Evolutionary conservation across 2,329 filamentous ascomycete genomes (phyloP).

Genomic region (Penicillium sp.): DNA sequence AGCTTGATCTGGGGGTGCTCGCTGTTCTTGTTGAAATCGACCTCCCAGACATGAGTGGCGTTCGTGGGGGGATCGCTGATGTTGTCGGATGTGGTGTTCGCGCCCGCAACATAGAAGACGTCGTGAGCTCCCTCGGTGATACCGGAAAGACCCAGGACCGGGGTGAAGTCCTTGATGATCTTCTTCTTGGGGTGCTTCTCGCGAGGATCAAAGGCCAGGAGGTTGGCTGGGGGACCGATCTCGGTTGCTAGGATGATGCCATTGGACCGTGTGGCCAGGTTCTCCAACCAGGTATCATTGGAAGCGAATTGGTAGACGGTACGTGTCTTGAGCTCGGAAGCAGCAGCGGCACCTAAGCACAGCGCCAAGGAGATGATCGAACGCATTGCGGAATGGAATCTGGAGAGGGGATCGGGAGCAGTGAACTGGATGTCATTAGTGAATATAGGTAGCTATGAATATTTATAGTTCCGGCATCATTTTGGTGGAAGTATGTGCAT

Average conservation of each 20-base stretch:
- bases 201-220: not conserved
- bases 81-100: not conserved
- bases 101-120: not conserved
- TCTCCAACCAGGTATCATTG: not conserved
- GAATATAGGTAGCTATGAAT: not conserved
- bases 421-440: not conserved
- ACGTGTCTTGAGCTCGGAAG: not conserved
- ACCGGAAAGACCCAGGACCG: not conserved
- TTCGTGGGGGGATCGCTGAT: not conserved
- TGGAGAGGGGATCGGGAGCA: not conserved
- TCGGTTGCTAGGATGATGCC: not conserved
- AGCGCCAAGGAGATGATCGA: not conserved
- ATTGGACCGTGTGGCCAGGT: not conserved
- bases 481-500: not conserved
- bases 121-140: not conserved
- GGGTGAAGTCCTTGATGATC: not conserved
- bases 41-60: not conserved
- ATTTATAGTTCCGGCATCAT: not conserved
- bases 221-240: not conserved
- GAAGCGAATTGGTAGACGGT: not conserved
- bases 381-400: not conserved
- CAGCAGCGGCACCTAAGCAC: not conserved
- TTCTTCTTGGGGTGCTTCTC: not conserved
- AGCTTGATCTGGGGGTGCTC: not conserved
- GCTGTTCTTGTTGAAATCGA: not conserved